Conservation (phyloP, 2,329 filamentous ascomycete genomes). For the Fusarium aywerte region DNA sequence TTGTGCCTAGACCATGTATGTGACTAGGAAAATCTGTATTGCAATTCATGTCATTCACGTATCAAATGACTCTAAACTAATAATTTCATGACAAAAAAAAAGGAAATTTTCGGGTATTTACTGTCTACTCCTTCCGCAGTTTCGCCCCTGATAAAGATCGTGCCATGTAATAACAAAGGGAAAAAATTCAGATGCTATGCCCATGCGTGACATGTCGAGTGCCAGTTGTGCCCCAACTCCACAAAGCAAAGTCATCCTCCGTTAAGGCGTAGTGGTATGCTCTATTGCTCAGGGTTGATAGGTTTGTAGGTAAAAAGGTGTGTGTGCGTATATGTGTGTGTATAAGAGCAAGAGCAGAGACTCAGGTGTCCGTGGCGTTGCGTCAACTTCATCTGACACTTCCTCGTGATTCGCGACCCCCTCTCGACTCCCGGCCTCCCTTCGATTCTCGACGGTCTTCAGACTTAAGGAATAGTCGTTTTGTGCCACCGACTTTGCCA, state of each 20-base stretch:
- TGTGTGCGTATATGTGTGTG: neutral
- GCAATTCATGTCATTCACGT: slow-evolving; percentile 11
- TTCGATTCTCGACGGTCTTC: slow-evolving; percentile 43
- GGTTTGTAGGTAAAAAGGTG: slow-evolving; percentile 20
- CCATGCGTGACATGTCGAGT: slow-evolving; percentile 36
- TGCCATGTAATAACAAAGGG: slow-evolving; percentile 28
- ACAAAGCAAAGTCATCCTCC: slow-evolving; percentile 40
- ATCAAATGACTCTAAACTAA: slow-evolving; percentile 6
- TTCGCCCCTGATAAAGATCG: slow-evolving; percentile 39
- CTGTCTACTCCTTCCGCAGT: slow-evolving; percentile 44
- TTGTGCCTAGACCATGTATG: neutral
- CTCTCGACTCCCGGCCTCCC: slow-evolving; percentile 26
- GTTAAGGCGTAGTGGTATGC: slow-evolving; percentile 34
- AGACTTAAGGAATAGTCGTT: slow-evolving; percentile 70
- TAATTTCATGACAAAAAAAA: slow-evolving; percentile 40
- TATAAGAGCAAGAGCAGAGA: slow-evolving; percentile 16
- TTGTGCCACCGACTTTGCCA: slow-evolving; percentile 77
- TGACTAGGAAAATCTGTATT: neutral
- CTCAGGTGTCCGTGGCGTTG: slow-evolving; percentile 15
- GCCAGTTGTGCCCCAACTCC: slow-evolving; percentile 42
- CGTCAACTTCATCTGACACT: slow-evolving; percentile 30
- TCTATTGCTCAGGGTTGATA: slow-evolving; percentile 28
- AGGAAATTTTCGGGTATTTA: slow-evolving; percentile 49
- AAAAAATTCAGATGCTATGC: slow-evolving; percentile 39
- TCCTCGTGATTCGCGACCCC: slow-evolving; percentile 35